These are phyloP conservation scores for Euphorbia tirucalli DNA, from an alignment of 345 rosid genomes.

Conservation along the genomic window DNA sequence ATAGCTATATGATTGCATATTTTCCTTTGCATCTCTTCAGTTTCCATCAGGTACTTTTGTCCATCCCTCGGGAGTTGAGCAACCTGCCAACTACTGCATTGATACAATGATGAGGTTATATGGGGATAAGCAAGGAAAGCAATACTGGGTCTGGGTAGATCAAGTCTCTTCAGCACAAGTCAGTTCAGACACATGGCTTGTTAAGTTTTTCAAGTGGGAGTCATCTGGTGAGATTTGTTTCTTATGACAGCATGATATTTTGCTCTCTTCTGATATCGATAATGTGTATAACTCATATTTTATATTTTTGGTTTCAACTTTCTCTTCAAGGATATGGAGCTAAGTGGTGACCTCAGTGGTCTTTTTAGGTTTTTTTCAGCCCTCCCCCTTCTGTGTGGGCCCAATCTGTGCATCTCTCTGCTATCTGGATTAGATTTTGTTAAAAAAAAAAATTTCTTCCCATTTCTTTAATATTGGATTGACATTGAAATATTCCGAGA, in stretches of 20 bases:
- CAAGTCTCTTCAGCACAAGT: conserved; percentile 13
- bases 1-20: not conserved
- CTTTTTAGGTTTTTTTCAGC: not conserved
- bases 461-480: no score
- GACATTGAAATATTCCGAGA: no score
- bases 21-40: conserved; percentile 9
- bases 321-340: no score
- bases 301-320: not conserved
- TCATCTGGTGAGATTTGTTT: conserved; percentile 20
- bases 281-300: not conserved
- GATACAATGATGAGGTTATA: conserved; percentile 16
- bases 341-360: no score
- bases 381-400: no score
- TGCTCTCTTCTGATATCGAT: no score
- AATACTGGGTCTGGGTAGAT: conserved; percentile 17
- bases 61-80: conserved; percentile 26
- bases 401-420: no score
- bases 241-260: not conserved
- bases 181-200: conserved; percentile 17
- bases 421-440: no score
- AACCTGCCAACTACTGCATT: conserved; percentile 12
- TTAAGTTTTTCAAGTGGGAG: conserved; percentile 26
- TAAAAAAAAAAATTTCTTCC: no score
- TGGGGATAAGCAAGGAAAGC: conserved; percentile 21
- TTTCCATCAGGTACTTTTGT: conserved; percentile 21